phyloP scores from a whole-genome alignment of 495 filamentous ascomycete species.

The Talaromyces wortmannii region DNA sequence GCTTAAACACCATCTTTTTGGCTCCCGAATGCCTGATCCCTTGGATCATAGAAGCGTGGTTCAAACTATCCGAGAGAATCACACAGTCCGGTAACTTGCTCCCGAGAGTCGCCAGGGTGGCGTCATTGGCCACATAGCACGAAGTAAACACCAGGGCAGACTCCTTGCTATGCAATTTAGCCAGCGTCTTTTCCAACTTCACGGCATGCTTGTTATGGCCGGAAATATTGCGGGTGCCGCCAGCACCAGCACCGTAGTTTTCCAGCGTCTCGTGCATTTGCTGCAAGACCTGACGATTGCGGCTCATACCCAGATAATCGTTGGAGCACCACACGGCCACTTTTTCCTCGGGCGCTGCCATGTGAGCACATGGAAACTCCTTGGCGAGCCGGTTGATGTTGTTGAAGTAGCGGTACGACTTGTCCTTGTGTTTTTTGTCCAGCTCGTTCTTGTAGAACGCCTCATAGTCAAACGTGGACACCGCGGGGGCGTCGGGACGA shows the following conservation, averaged over 20 bases:
- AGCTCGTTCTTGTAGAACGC: slow-evolving; percentile 82
- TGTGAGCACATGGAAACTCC: slow-evolving; percentile 93
- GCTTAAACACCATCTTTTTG: slow-evolving; percentile 96
- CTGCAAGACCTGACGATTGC: slow-evolving; percentile 80
- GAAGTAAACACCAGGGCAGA: slow-evolving; percentile 90
- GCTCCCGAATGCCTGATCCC: slow-evolving; percentile 95
- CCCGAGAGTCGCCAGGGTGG: slow-evolving; percentile 89
- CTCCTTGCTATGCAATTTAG: slow-evolving; percentile 88
- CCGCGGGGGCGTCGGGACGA: slow-evolving; percentile 33
- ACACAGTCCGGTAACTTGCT: slow-evolving; percentile 96
- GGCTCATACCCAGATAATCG: slow-evolving; percentile 96
- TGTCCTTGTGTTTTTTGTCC: slow-evolving; percentile 99
- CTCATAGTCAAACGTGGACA: slow-evolving; percentile 76
- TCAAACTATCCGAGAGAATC: slow-evolving; percentile 88
- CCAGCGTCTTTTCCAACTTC: slow-evolving; percentile 72
- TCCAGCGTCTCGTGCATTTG: slow-evolving; percentile 93
- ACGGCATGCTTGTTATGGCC: slow-evolving; percentile 96
- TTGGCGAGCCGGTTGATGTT: slow-evolving; percentile 98
- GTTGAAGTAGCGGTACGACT: slow-evolving; percentile 99
- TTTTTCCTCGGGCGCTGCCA: slow-evolving; percentile 73
- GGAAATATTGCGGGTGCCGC: slow-evolving; percentile 95
- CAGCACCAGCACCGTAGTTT: slow-evolving; percentile 89
- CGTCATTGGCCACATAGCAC: slow-evolving; percentile 97
- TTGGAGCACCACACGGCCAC: slow-evolving; percentile 99
- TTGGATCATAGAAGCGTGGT: slow-evolving; percentile 99